Conservation (phyloP, 2,329 filamentous ascomycete species). For the Clarireedia hainanense region DNA sequence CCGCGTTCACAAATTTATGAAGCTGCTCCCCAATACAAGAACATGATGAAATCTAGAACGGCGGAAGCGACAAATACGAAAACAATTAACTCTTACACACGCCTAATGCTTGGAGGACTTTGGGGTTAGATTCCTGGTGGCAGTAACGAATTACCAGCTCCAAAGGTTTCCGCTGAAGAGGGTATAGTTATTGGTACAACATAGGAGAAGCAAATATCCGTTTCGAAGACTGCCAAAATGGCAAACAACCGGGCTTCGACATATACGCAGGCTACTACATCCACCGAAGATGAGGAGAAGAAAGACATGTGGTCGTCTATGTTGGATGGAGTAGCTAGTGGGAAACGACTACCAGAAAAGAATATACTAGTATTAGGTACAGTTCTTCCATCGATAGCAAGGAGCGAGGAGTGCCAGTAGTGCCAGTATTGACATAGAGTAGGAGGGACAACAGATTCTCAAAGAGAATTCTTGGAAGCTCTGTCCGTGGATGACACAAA, state of each 20-base stretch:
- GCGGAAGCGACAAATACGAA: constrained; percentile 6
- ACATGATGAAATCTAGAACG: constrained; percentile 2
- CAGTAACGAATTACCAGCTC: no score
- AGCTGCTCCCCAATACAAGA: constrained; percentile 5
- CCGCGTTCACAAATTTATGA: constrained; percentile 18
- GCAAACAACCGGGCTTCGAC: constrained; percentile 28
- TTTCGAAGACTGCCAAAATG: constrained; percentile 15
- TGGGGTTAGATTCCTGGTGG: no score
- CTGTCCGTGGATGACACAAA: constrained; percentile 35
- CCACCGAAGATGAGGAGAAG: constrained; percentile 50
- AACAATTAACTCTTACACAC: neutral
- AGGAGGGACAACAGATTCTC: constrained; percentile 77
- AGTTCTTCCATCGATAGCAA: neutral
- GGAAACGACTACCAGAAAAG: constrained; percentile 85
- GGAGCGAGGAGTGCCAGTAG: neutral
- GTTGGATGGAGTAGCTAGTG: constrained; percentile 83
- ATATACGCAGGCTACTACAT: constrained; percentile 48
- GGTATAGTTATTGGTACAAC: constrained; percentile 7
- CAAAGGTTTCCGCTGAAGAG: neutral
- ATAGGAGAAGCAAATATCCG: constrained; percentile 10
- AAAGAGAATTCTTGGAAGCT: constrained; percentile 72
- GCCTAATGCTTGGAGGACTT: neutral
- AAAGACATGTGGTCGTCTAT: constrained; percentile 93
- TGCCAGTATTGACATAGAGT: constrained; percentile 24
- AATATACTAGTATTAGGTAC: constrained; percentile 78